These are phyloP conservation scores for Galium porrigens DNA, from an alignment of 305 asterid genomes.

Conservation along the genomic window DNA sequence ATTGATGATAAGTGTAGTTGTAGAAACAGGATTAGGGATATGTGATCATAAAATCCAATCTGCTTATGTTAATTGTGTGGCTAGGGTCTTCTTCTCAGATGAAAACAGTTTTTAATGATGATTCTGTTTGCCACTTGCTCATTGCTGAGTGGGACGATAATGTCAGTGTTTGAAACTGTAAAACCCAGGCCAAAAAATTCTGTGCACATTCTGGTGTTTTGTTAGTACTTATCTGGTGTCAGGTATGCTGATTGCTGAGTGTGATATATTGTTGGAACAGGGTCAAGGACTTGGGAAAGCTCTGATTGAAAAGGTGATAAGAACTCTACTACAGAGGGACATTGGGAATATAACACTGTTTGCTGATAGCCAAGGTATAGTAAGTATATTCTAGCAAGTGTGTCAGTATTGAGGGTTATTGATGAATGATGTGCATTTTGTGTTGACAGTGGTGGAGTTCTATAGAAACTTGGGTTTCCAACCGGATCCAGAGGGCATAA, in stretches of 20 bases:
- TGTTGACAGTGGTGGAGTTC: slow-evolving; percentile 79
- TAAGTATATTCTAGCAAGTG: not conserved
- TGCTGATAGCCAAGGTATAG: slow-evolving; percentile 84
- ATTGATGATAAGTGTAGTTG: not conserved
- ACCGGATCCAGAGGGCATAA: slow-evolving; percentile 93
- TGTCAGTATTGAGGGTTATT: not conserved
- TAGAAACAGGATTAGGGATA: not conserved
- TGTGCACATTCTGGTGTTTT: not conserved
- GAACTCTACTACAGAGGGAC: slow-evolving; percentile 70
- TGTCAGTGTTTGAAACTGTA: not conserved
- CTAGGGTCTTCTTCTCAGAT: not conserved
- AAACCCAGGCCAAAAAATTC: not conserved
- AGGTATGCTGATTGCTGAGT: not conserved
- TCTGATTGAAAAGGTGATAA: slow-evolving; percentile 73
- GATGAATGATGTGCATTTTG: slow-evolving; percentile 10
- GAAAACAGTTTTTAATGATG: not conserved
- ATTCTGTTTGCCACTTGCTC: not conserved
- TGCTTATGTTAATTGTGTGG: not conserved
- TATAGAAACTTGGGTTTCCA: slow-evolving; percentile 70
- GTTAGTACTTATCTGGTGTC: not conserved
- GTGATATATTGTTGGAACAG: slow-evolving; percentile 27
- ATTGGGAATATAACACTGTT: slow-evolving; percentile 85
- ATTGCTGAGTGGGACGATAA: not conserved
- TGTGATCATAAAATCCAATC: not conserved
- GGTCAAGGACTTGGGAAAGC: slow-evolving; percentile 97